Base-by-base conservation (phyloP, 2,329 filamentous ascomycete species). In the Claviceps lovelessii region DNA sequence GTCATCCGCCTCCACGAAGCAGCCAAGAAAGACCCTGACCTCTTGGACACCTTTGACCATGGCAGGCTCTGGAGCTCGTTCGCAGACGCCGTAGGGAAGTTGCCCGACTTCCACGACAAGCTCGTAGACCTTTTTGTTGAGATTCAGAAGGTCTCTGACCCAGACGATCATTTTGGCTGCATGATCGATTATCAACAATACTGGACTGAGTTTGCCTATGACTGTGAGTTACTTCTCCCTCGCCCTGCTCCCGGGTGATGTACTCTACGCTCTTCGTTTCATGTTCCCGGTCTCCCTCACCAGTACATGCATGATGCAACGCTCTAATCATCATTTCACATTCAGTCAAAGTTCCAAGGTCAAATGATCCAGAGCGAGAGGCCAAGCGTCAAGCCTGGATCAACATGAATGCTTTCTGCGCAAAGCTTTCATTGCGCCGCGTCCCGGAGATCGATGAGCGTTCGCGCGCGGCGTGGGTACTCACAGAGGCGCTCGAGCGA, bases 361-460 rank as follows among this genome's bases (percentile, higher is more conserved):
- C 52, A 6, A 9, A 31, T 33, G 46, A 54, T 49, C 46, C 52
- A 8, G 37, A 44, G 1, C 52, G 52, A 5, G 52, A 54, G 28
- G n/a, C 29, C 45, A 54, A 54, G 52, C 37, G 45, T 7, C 52
- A 54, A 35, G 37, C 37, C 17, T 54, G 52, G 52, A 49, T 42
- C 35, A 54, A 49, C 23, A 49, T 54, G 19, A 54, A 54, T 10
- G n/a, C 37, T 28, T 54, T 49, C 29, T 49, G 46, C 37, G 52
- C 52, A 13, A 54, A 54, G n/a, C 42, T 54, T n/a, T 54, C 52
- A 17, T 23, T 11, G 37, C 52, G 29, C 23, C 37, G 46, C 29
- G n/a, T 54, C 37, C 52, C 46, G 17, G 28, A 23, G 5, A 45
- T 54, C 6, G 52, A 54, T 13, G 52, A 54, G 28, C 52, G 45